phyloP scores from a whole-genome alignment of 2,329 filamentous ascomycete genomes.

The Paramyrothecium roridum region DNA sequence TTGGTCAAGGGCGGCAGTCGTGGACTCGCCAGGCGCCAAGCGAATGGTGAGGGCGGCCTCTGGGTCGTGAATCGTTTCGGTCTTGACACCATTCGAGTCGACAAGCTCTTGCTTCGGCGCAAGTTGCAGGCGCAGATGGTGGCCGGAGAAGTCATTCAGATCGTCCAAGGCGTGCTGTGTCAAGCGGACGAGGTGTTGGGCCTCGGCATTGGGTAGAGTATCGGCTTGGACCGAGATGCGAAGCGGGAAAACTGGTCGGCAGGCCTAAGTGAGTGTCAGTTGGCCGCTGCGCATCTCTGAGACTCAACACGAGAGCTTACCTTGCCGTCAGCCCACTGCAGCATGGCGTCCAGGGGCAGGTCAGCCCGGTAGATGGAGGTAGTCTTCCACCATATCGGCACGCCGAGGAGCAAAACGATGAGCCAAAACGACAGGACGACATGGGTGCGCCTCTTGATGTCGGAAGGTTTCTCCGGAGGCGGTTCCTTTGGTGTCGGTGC shows the following conservation, averaged over 20 bases:
- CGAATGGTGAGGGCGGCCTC: constrained; percentile 67
- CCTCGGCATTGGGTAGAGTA: constrained; percentile 62
- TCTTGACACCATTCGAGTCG: constrained; percentile 13
- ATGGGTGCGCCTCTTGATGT: constrained; percentile 64
- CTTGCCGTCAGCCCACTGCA: constrained; percentile 86
- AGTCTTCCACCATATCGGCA: constrained; percentile 95
- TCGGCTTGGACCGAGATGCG: constrained; percentile 74
- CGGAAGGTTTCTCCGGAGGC: constrained; percentile 74
- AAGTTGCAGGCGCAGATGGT: constrained; percentile 63
- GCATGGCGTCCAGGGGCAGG: constrained; percentile 82
- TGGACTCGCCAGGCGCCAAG: constrained; percentile 61
- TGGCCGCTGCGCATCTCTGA: neutral
- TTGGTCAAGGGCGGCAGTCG: constrained; percentile 62
- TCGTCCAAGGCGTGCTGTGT: constrained; percentile 86
- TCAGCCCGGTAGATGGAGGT: constrained; percentile 87
- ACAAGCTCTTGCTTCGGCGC: constrained; percentile 26
- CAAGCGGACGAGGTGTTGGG: constrained; percentile 69
- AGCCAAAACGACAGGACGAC: constrained; percentile 90
- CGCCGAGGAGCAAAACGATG: constrained; percentile 75
- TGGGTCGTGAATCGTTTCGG: constrained; percentile 25
- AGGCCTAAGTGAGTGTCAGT: constrained; percentile 57
- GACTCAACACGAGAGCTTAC: constrained; percentile 40
- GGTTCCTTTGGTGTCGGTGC: constrained; percentile 37
- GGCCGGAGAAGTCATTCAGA: constrained; percentile 79
- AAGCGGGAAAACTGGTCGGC: constrained; percentile 83